Evolutionary conservation across 768 basidiomycete genomes (phyloP).

Genomic region (Tremella mesenterica): DNA sequence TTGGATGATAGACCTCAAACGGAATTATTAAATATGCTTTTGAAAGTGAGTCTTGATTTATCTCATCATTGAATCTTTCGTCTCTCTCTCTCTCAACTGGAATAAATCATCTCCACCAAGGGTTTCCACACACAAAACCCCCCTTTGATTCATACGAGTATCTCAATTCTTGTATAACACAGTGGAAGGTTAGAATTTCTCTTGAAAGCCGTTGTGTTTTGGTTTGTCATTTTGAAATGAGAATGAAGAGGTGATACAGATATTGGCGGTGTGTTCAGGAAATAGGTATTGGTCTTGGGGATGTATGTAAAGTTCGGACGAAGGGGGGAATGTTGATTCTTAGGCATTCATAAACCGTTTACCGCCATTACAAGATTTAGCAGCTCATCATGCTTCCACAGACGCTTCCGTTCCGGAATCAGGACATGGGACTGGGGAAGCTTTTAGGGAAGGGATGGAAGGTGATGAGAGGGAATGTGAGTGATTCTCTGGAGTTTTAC

Average conservation of each 20-base stretch:
- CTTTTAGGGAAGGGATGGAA: constrained; percentile 84
- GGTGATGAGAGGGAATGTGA: constrained; percentile 83
- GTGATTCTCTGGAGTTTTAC: no score
- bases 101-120: no score
- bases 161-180: no score
- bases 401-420: constrained; percentile 69
- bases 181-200: no score
- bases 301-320: neutral
- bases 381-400: constrained; percentile 27
- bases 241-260: no score
- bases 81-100: neutral
- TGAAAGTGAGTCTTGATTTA: constrained; percentile 49
- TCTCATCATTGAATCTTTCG: neutral
- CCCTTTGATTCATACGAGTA: no score
- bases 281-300: no score
- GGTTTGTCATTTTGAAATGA: neutral
- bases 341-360: constrained; percentile 40
- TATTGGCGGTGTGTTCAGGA: no score
- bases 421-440: constrained; percentile 65
- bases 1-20: constrained; percentile 65
- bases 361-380: constrained; percentile 39
- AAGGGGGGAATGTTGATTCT: neutral
- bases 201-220: no score
- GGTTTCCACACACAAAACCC: no score
- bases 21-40: constrained; percentile 63